Evolutionary conservation across 176 grass and related monocot genomes (phyloP).

Genomic region (Oryza meyeriana): DNA sequence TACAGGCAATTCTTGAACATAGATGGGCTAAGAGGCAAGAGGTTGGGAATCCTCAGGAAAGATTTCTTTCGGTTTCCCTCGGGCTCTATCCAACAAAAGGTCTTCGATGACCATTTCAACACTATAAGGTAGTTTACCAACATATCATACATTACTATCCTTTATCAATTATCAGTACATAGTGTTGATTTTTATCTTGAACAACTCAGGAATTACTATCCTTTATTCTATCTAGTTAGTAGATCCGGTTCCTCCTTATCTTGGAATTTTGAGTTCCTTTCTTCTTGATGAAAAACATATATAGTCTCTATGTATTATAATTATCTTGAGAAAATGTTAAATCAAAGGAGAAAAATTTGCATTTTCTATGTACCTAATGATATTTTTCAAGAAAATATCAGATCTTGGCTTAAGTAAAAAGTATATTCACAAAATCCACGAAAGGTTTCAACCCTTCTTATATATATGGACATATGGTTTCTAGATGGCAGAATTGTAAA

Average conservation of each 20-base stretch:
- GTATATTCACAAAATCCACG: background rate
- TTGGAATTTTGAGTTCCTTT: background rate
- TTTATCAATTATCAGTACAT: background rate
- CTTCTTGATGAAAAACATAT: background rate
- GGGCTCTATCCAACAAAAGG: slow-evolving; percentile 43
- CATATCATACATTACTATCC: background rate
- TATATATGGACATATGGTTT: too few species aligned
- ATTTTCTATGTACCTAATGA: background rate
- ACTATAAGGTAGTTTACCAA: slow-evolving; percentile 44
- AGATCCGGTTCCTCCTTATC: background rate
- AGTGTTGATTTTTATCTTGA: background rate
- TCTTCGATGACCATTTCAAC: slow-evolving; percentile 62
- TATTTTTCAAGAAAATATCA: background rate
- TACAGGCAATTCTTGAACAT: slow-evolving; percentile 62
- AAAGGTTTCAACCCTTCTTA: background rate
- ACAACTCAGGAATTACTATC: background rate
- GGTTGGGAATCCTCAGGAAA: slow-evolving; percentile 60
- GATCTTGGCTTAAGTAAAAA: background rate
- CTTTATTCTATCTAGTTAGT: background rate
- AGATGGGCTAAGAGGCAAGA: slow-evolving; percentile 66
- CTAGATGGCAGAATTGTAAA: background rate
- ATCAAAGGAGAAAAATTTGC: background rate
- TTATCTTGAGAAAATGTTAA: background rate
- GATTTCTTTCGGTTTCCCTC: slow-evolving; percentile 51
- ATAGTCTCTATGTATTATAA: background rate